phyloP scores from a whole-genome alignment of 345 rosid species.

The Adansonia digitata region DNA sequence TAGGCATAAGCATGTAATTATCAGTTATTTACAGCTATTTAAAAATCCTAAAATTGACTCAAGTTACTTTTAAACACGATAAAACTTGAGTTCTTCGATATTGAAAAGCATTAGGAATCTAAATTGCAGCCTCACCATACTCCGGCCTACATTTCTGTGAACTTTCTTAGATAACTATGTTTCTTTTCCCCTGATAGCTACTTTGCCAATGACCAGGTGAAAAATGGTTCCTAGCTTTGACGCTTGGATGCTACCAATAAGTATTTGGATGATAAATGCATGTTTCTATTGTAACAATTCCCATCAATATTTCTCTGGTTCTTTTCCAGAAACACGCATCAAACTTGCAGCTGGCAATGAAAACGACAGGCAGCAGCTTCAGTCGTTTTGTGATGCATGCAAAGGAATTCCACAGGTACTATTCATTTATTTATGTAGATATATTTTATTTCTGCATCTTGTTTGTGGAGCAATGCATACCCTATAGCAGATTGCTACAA shows the following conservation, averaged over 20 bases:
- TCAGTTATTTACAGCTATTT: constrained; percentile 5
- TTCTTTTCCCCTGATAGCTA: background rate
- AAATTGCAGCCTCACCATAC: constrained; percentile 14
- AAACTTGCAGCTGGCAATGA: constrained; percentile 71
- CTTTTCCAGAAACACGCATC: constrained; percentile 57
- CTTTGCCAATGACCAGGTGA: background rate
- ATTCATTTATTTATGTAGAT: background rate
- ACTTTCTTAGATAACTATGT: background rate
- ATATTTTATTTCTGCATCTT: constrained; percentile 3
- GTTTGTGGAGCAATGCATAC: background rate
- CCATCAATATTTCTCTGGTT: background rate
- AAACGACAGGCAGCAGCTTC: constrained; percentile 69
- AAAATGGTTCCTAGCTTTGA: background rate
- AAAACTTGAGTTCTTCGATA: constrained; percentile 2
- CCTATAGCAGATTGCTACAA: background rate
- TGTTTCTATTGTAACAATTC: background rate
- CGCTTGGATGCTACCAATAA: background rate
- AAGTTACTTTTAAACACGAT: background rate
- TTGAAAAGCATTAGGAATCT: background rate
- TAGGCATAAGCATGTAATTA: constrained; percentile 69
- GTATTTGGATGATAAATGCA: background rate
- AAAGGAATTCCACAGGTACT: constrained; percentile 92
- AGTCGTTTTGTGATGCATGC: constrained; percentile 88
- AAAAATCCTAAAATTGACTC: background rate
- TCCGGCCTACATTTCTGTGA: constrained; percentile 24